Evolutionary conservation across 2,329 filamentous ascomycete species (phyloP).

Genomic region (Esteya vermicola): DNA sequence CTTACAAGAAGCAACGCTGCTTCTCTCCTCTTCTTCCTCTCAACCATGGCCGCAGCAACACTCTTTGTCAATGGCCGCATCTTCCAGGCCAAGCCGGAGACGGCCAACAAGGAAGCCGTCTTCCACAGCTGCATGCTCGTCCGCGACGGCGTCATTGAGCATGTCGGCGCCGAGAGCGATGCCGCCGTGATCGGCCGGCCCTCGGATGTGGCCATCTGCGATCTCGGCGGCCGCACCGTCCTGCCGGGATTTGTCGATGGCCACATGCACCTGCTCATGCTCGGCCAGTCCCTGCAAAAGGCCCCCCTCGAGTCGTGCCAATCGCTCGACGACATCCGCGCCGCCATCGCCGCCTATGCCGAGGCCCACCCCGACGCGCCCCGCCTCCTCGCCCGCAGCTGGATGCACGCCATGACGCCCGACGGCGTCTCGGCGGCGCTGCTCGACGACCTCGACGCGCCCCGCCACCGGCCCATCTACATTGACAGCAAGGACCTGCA

Average conservation of each 20-base stretch:
- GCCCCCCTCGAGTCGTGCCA: slow-evolving; percentile 30
- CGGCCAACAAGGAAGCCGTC: slow-evolving; percentile 12
- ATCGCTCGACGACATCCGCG: slow-evolving; percentile 32
- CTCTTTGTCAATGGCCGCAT: slow-evolving; percentile 33
- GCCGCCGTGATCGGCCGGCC: slow-evolving; percentile 10
- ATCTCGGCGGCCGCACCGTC: slow-evolving; percentile 26
- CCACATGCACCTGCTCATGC: slow-evolving; percentile 41
- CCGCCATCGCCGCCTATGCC: slow-evolving; percentile 29
- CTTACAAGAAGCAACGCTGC: too few relatives aligned
- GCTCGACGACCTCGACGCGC: slow-evolving; percentile 33
- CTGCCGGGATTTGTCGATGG: slow-evolving; percentile 43
- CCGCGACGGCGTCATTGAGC: slow-evolving; percentile 18
- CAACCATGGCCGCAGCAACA: not conserved
- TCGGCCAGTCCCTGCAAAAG: slow-evolving; percentile 39
- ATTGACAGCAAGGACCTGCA: slow-evolving; percentile 44
- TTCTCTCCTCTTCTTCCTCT: too few relatives aligned
- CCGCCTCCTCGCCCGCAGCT: slow-evolving; percentile 36
- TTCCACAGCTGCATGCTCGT: slow-evolving; percentile 25
- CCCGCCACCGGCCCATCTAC: slow-evolving; percentile 29
- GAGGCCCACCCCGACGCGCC: slow-evolving; percentile 26
- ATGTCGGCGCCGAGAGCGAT: slow-evolving; percentile 21
- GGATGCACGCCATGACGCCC: slow-evolving; percentile 42
- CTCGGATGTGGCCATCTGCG: slow-evolving; percentile 13
- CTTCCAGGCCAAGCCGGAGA: slow-evolving; percentile 18
- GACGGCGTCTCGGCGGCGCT: slow-evolving; percentile 31